phyloP scores from a whole-genome alignment of 1,284 basidiomycete genomes.

The Pseudozyma sp. region DNA sequence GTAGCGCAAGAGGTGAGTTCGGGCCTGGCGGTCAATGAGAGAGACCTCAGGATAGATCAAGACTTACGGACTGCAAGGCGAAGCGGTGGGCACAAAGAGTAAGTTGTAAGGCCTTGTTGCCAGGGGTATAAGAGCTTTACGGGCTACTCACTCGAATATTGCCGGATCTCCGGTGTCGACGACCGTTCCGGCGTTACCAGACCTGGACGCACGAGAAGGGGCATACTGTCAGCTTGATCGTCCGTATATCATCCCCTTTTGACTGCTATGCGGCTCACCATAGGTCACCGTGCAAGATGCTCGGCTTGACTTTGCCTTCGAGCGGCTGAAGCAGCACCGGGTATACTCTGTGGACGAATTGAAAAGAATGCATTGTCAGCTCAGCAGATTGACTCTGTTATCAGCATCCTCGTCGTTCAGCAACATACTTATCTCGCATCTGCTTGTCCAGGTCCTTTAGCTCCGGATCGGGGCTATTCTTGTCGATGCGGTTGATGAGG shows the following conservation, averaged over 20 bases:
- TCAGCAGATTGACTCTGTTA: background rate
- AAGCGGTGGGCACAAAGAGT: background rate
- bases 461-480: slow-evolving; percentile 20
- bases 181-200: slow-evolving; percentile 43
- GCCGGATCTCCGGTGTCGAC: slow-evolving; percentile 28
- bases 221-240: background rate
- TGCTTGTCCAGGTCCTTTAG: slow-evolving; percentile 31
- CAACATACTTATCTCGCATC: slow-evolving; percentile 35
- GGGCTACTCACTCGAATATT: slow-evolving; percentile 36
- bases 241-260: too few species aligned
- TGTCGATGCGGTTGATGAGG: slow-evolving; percentile 26
- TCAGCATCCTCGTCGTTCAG: too few species aligned
- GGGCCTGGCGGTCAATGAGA: background rate
- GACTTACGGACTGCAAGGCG: slow-evolving; percentile 21
- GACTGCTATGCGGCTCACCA: slow-evolving; percentile 16
- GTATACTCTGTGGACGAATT: slow-evolving; percentile 19
- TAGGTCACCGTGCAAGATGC: slow-evolving; percentile 45
- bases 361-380: background rate
- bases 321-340: slow-evolving; percentile 34
- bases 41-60: background rate
- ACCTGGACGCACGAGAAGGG: slow-evolving; percentile 10
- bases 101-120: background rate
- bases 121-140: background rate
- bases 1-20: background rate
- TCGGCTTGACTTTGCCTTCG: slow-evolving; percentile 40